Evolutionary conservation across 208 protist species (phyloP).

Genomic region (Wallacemonas sp.): DNA sequence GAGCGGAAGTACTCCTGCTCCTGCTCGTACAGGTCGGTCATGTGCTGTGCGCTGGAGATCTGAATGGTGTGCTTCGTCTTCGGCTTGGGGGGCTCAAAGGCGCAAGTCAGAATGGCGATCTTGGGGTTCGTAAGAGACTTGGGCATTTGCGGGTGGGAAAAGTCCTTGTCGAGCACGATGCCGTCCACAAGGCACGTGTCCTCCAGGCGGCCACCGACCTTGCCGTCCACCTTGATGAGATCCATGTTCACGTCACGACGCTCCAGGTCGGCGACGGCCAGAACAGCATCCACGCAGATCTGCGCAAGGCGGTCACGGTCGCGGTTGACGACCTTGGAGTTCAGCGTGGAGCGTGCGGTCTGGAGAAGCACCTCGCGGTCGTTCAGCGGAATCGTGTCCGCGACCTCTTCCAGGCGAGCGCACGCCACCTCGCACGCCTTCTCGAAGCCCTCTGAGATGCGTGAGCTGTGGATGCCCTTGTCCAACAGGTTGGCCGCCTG

Average conservation of each 20-base stretch:
- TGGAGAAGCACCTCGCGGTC: slow-evolving; percentile 93
- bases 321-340: slow-evolving; percentile 99
- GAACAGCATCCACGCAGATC: slow-evolving; percentile 99
- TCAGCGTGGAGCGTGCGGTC: slow-evolving; percentile 98
- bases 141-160: slow-evolving; percentile 97
- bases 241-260: slow-evolving; percentile 99
- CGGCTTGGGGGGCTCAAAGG: slow-evolving; percentile 99
- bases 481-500: slow-evolving; percentile 96
- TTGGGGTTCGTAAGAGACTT: slow-evolving; percentile 97
- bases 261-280: slow-evolving; percentile 98
- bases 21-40: slow-evolving; percentile 94
- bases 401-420: slow-evolving; percentile 91
- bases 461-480: slow-evolving; percentile 98
- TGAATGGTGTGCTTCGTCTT: slow-evolving; percentile 99
- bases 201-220: slow-evolving; percentile 97
- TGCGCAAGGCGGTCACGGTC: slow-evolving; percentile 96
- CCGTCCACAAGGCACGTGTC: slow-evolving; percentile 98
- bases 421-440: slow-evolving; percentile 96
- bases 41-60: slow-evolving; percentile 95
- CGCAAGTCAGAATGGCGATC: slow-evolving; percentile 99
- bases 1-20: slow-evolving; percentile 99
- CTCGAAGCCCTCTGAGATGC: slow-evolving; percentile 99
- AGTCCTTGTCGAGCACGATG: slow-evolving; percentile 99
- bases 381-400: slow-evolving; percentile 79
- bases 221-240: slow-evolving; percentile 99